Evolutionary conservation across 1,284 basidiomycete genomes (phyloP).

Genomic region (Ceratobasidium sp.): DNA sequence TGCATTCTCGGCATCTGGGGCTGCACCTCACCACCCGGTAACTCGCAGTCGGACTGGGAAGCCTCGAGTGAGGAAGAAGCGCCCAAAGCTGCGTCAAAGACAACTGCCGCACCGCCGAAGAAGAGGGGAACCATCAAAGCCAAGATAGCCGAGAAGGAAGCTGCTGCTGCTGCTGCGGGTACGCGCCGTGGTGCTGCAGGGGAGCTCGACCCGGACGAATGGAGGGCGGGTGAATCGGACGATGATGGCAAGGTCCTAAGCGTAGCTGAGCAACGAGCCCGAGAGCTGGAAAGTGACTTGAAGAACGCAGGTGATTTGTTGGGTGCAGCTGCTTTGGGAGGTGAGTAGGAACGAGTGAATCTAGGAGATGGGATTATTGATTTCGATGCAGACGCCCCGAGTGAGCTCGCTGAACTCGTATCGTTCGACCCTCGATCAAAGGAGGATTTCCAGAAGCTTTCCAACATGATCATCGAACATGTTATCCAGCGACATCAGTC

Average conservation of each 20-base stretch:
- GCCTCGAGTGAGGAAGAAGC: constrained; percentile 74
- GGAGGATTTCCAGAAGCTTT: constrained; percentile 79
- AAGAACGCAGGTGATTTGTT: constrained; percentile 81
- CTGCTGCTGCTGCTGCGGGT: constrained; percentile 55
- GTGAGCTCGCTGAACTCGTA: constrained; percentile 72
- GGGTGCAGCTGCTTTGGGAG: constrained; percentile 71
- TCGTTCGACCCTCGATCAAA: constrained; percentile 81
- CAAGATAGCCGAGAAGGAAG: constrained; percentile 89
- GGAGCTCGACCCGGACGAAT: constrained; percentile 46
- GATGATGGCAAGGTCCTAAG: constrained; percentile 71
- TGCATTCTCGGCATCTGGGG: constrained; percentile 54
- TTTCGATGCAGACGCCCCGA: constrained; percentile 60
- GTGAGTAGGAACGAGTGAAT: constrained; percentile 53
- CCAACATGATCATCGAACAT: constrained; percentile 71
- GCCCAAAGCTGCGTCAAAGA: constrained; percentile 59
- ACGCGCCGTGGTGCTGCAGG: constrained; percentile 55
- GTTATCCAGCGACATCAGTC: constrained; percentile 76
- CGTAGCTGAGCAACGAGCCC: constrained; percentile 78
- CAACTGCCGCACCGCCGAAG: constrained; percentile 69
- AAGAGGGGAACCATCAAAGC: constrained; percentile 90
- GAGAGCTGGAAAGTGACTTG: constrained; percentile 83
- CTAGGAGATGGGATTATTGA: constrained; percentile 1
- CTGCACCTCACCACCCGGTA: neutral
- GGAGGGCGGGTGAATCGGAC: constrained; percentile 51
- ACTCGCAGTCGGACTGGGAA: constrained; percentile 87